These are phyloP conservation scores for Fusarium dimerum DNA, from an alignment of 2,329 filamentous ascomycete genomes.

Conservation along the genomic window DNA sequence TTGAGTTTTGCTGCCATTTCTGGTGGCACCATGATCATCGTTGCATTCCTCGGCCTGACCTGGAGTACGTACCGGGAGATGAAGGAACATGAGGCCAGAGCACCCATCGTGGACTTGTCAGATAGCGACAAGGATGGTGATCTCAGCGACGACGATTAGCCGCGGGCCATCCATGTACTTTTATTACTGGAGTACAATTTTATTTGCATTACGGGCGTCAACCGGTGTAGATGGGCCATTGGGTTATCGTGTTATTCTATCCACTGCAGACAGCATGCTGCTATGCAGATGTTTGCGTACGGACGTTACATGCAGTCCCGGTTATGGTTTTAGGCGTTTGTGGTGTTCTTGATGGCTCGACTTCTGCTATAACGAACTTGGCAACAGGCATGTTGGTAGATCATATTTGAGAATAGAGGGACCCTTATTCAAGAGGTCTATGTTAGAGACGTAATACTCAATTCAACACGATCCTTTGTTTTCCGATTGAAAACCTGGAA, in stretches of 20 bases:
- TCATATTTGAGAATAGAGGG: too few relatives aligned
- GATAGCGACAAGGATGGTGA: slow-evolving; percentile 51
- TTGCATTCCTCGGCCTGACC: slow-evolving; percentile 82
- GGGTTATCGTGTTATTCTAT: background rate
- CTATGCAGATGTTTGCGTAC: too few relatives aligned
- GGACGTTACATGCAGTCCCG: too few relatives aligned
- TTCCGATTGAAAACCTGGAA: background rate
- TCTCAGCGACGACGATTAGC: slow-evolving; percentile 32
- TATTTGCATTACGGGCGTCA: background rate
- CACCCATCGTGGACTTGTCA: slow-evolving; percentile 45
- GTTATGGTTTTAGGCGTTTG: slow-evolving; percentile 16
- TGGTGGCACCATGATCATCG: slow-evolving; percentile 85
- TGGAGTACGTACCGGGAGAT: slow-evolving; percentile 95
- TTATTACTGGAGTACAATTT: slow-evolving; percentile 5
- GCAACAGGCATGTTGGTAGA: too few relatives aligned
- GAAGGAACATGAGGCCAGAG: slow-evolving; percentile 75
- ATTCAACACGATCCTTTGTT: too few relatives aligned
- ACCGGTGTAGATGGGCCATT: slow-evolving; percentile 1
- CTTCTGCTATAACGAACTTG: too few relatives aligned
- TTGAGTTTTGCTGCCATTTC: slow-evolving; percentile 73
- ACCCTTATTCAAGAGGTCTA: too few relatives aligned
- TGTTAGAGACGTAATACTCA: too few relatives aligned
- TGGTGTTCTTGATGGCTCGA: too few relatives aligned
- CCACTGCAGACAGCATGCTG: too few relatives aligned
- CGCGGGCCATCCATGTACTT: background rate